phyloP scores from a whole-genome alignment of 1,139 yeast genomes.

The Scheffersomyces titani region DNA sequence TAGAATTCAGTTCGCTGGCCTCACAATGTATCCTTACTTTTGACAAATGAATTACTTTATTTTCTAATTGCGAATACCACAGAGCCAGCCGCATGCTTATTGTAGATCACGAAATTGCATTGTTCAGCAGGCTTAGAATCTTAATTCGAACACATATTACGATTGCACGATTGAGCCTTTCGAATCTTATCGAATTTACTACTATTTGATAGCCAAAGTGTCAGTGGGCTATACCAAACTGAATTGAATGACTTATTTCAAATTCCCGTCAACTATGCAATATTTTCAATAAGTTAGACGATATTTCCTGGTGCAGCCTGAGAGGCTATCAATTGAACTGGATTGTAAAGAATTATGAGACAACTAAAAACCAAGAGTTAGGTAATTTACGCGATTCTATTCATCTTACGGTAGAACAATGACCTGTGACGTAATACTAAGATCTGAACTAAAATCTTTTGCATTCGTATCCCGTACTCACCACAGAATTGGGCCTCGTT shows the following conservation, averaged over 20 bases:
- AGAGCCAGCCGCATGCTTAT: neutral
- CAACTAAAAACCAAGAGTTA: neutral
- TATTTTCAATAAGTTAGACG: neutral
- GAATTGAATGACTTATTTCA: neutral
- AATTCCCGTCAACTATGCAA: neutral
- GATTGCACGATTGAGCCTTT: neutral
- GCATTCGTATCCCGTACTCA: neutral
- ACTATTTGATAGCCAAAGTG: neutral
- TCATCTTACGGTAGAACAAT: neutral
- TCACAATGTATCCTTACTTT: neutral
- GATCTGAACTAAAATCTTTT: too few relatives aligned
- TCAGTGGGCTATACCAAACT: neutral
- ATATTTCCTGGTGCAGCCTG: neutral
- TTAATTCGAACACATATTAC: neutral
- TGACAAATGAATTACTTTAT: neutral
- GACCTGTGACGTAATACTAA: neutral
- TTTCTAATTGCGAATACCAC: neutral
- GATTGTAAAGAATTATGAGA: neutral
- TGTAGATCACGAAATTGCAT: neutral
- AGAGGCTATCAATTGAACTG: neutral
- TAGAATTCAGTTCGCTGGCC: neutral
- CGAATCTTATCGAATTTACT: neutral
- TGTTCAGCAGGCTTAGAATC: neutral
- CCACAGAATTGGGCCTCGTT: neutral
- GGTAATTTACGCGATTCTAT: neutral